Evolutionary conservation across 23 red algal genomes (phyloP).

Genomic region (Chondrus crispus): DNA sequence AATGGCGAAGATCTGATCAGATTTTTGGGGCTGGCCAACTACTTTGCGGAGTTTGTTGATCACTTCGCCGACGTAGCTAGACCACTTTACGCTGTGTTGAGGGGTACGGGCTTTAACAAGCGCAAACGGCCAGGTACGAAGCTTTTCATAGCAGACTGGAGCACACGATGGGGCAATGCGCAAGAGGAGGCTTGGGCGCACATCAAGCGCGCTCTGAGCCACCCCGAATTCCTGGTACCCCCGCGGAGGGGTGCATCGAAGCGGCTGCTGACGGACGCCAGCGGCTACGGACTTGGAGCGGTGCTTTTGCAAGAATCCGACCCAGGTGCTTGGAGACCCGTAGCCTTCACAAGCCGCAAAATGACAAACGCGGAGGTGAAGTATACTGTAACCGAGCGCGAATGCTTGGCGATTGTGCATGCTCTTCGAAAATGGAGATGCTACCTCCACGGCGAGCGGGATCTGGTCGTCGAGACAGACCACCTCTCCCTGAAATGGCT

Average conservation of each 20-base stretch:
- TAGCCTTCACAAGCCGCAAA: neutral
- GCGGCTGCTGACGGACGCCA: neutral
- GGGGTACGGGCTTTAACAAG: neutral
- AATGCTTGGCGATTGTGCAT: conserved; percentile 6
- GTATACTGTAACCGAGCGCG: neutral
- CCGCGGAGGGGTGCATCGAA: neutral
- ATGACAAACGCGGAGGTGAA: neutral
- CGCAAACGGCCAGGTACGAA: neutral
- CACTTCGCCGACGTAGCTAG: neutral
- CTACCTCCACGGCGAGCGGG: neutral
- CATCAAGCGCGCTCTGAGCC: neutral
- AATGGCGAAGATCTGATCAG: neutral
- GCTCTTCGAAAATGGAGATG: neutral
- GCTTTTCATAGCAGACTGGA: neutral
- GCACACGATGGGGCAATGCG: neutral
- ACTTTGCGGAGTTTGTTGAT: neutral
- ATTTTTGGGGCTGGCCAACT: neutral
- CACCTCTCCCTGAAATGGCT: neutral
- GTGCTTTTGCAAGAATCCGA: neutral
- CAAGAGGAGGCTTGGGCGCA: neutral
- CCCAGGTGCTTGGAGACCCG: neutral
- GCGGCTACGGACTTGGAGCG: neutral
- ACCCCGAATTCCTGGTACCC: neutral
- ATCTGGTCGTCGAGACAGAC: conserved; percentile 1
- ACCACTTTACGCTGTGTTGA: neutral